These are phyloP conservation scores for Boletales sp. DNA, from an alignment of 768 basidiomycete genomes.

Conservation along the genomic window DNA sequence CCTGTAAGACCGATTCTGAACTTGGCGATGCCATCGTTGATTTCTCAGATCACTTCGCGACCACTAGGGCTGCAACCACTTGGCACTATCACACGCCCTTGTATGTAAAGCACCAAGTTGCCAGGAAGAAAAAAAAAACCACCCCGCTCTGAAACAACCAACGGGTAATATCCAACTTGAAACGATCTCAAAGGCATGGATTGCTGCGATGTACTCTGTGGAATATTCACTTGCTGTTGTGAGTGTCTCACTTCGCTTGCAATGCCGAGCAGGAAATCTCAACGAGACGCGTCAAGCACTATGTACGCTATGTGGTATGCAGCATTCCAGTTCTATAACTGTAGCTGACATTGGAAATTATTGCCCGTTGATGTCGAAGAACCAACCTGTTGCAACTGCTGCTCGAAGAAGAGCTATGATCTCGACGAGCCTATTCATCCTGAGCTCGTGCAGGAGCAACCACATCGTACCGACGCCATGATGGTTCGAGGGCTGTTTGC, in stretches of 20 bases:
- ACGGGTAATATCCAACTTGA: background rate
- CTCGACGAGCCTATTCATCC: background rate
- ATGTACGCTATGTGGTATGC: constrained; percentile 17
- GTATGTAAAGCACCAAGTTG: background rate
- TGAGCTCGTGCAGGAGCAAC: constrained; percentile 17
- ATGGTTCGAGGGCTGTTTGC: constrained; percentile 10
- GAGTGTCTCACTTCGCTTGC: background rate
- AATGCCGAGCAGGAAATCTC: background rate
- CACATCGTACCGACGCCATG: constrained; percentile 9
- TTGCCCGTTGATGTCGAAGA: constrained; percentile 1
- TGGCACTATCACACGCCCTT: background rate
- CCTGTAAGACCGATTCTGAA: constrained; percentile 35
- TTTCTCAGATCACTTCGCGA: too few species aligned
- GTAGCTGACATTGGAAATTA: background rate
- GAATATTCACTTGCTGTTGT: constrained; percentile 20
- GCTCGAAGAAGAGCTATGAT: constrained; percentile 10
- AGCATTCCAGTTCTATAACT: background rate
- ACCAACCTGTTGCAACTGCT: constrained; percentile 11
- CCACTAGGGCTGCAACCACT: too few species aligned
- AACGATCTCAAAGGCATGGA: constrained; percentile 13
- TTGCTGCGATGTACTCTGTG: constrained; percentile 22
- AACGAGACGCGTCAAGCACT: constrained; percentile 2
- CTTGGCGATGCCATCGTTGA: constrained; percentile 6
- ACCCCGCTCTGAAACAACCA: background rate
- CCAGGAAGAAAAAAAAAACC: background rate